Evolutionary conservation across 2,329 filamentous ascomycete species (phyloP).

Genomic region (Fusarium robinianum): DNA sequence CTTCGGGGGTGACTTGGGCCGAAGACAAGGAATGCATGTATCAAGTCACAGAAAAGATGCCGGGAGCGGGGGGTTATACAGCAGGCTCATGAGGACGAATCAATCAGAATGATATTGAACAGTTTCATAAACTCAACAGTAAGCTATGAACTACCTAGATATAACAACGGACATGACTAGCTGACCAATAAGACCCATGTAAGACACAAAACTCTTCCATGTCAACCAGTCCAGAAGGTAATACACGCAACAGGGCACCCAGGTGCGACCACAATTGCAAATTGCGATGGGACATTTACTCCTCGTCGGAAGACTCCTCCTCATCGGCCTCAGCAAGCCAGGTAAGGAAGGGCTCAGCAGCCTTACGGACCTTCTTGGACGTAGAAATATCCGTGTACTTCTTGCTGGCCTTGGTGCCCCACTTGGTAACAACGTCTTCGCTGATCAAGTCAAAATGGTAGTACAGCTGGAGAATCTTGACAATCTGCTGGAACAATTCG

Average conservation of each 20-base stretch:
- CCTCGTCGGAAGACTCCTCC: constrained; percentile 68
- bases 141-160: constrained; percentile 19
- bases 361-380: constrained; percentile 95
- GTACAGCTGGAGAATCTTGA: constrained; percentile 85
- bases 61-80: too few relatives aligned
- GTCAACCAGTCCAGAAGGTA: constrained; percentile 4
- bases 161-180: constrained; percentile 9
- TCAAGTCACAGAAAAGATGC: too few relatives aligned
- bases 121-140: constrained; percentile 25
- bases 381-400: constrained; percentile 91
- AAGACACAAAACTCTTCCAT: constrained; percentile 1
- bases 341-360: constrained; percentile 88
- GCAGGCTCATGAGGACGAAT: neutral
- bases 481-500: constrained; percentile 74
- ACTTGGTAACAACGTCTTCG: constrained; percentile 87
- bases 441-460: constrained; percentile 89
- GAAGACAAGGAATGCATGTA: neutral
- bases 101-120: constrained; percentile 25
- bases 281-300: too few relatives aligned
- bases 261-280: too few relatives aligned
- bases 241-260: constrained; percentile 5
- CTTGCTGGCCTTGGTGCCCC: constrained; percentile 96
- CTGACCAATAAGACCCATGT: constrained; percentile 6
- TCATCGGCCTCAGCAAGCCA: constrained; percentile 84
- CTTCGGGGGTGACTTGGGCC: too few relatives aligned